These are phyloP conservation scores for Sporothrix globosa DNA, from an alignment of 2,329 filamentous ascomycete genomes.

Conservation along the genomic window DNA sequence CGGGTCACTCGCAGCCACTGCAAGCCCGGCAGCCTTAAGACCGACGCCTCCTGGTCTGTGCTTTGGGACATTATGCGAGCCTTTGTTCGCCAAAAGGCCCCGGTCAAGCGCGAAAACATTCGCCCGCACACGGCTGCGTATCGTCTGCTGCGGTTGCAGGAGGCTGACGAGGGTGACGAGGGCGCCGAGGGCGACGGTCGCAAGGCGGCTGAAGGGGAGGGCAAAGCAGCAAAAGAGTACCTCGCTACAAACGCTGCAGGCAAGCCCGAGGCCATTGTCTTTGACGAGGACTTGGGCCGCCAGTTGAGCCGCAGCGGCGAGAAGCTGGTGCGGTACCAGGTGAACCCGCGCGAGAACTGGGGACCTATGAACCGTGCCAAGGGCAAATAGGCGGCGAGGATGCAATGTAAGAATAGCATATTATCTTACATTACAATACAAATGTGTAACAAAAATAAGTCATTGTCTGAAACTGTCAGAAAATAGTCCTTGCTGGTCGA, in stretches of 20 bases:
- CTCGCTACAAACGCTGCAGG: conserved; percentile 38
- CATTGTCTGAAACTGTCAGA: background rate
- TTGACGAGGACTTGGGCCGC: conserved; percentile 78
- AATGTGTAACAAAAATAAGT: background rate
- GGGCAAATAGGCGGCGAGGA: conserved; percentile 50
- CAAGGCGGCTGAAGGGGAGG: conserved; percentile 35
- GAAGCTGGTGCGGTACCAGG: conserved; percentile 81
- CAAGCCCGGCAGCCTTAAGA: conserved; percentile 87
- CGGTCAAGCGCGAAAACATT: conserved; percentile 73
- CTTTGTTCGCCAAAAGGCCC: conserved; percentile 80
- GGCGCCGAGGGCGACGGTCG: background rate
- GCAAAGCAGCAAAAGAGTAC: conserved; percentile 28
- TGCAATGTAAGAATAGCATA: background rate
- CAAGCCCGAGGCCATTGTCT: conserved; percentile 54
- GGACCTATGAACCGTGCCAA: conserved; percentile 72
- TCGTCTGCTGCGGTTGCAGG: conserved; percentile 61
- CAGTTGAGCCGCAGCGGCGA: conserved; percentile 61
- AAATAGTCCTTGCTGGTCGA: background rate
- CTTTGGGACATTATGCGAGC: conserved; percentile 94
- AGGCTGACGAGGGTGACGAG: background rate
- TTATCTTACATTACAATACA: background rate
- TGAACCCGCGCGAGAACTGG: conserved; percentile 91
- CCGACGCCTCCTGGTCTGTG: conserved; percentile 84
- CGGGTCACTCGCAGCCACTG: conserved; percentile 83
- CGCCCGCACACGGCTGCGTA: conserved; percentile 72